Evolutionary conservation across 495 filamentous ascomycete genomes (phyloP).

Genomic region (Xylaria telfairii): DNA sequence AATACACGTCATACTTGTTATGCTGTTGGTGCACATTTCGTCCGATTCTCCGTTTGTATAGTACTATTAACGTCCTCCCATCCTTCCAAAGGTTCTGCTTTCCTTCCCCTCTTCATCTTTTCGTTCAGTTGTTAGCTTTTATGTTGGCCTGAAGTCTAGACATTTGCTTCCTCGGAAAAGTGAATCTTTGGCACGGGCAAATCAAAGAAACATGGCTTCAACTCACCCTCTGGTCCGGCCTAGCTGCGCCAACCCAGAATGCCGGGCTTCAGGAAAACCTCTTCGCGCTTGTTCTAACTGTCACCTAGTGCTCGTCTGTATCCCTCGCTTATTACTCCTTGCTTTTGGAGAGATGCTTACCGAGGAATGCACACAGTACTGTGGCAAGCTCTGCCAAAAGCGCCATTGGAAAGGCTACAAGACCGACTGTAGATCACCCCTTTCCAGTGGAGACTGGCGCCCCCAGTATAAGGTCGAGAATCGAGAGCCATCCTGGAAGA

Average conservation of each 20-base stretch:
- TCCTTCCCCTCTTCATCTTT: no score
- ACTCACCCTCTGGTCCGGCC: background rate
- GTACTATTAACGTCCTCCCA: no score
- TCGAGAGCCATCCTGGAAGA: background rate
- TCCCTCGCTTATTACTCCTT: background rate
- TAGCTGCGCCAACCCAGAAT: background rate
- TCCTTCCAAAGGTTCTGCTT: no score
- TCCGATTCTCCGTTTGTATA: no score
- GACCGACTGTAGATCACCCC: background rate
- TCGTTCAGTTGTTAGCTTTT: no score
- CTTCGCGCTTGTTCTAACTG: background rate
- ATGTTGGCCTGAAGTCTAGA: no score
- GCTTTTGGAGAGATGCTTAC: background rate
- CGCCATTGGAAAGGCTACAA: background rate
- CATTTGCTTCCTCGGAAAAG: no score
- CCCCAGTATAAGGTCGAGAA: background rate
- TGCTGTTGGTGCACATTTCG: no score
- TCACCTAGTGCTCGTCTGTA: background rate
- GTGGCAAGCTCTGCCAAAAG: background rate
- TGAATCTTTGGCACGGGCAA: no score
- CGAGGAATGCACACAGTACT: background rate
- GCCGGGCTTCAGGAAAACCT: background rate
- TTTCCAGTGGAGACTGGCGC: background rate
- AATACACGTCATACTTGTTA: no score
- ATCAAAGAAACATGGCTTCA: background rate